phyloP scores from a whole-genome alignment of 2,329 filamentous ascomycete genomes.

The Fusarium veterinarium region DNA sequence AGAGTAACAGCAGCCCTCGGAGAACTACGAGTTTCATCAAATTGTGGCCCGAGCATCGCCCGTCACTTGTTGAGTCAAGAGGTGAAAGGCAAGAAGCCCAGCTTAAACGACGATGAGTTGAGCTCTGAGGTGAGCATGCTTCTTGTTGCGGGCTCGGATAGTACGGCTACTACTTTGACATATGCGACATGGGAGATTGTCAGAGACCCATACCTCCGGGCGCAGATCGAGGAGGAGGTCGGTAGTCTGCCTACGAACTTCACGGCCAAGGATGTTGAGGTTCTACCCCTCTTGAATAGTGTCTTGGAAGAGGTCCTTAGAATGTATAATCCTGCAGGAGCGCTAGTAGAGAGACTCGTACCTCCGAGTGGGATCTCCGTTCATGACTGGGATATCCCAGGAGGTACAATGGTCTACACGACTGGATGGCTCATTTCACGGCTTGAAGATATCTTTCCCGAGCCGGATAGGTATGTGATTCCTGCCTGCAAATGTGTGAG shows the following conservation, averaged over 20 bases:
- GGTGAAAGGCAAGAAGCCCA: not conserved
- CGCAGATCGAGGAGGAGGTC: not conserved
- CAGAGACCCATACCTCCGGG: not conserved
- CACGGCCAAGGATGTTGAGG: not conserved
- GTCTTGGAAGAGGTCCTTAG: slow-evolving; percentile 1
- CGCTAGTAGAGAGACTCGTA: not conserved
- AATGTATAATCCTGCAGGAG: slow-evolving; percentile 6
- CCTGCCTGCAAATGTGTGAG: too few relatives aligned
- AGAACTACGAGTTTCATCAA: not conserved
- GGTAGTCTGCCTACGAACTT: not conserved
- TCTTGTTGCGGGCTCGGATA: slow-evolving; percentile 15
- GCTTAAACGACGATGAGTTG: not conserved
- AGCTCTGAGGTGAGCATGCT: slow-evolving; percentile 7
- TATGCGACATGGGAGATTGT: slow-evolving; percentile 15
- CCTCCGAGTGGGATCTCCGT: not conserved
- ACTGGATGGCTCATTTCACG: slow-evolving; percentile 15
- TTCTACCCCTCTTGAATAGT: not conserved
- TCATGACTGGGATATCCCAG: not conserved
- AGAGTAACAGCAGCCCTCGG: not conserved
- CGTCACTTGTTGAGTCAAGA: not conserved
- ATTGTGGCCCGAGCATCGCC: not conserved
- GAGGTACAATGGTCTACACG: slow-evolving; percentile 6
- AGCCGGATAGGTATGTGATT: not conserved
- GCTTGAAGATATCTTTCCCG: not conserved
- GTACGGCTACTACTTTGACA: slow-evolving; percentile 4